Conservation (phyloP, 2,329 filamentous ascomycete genomes). For the Cryphonectria carpinicola region DNA sequence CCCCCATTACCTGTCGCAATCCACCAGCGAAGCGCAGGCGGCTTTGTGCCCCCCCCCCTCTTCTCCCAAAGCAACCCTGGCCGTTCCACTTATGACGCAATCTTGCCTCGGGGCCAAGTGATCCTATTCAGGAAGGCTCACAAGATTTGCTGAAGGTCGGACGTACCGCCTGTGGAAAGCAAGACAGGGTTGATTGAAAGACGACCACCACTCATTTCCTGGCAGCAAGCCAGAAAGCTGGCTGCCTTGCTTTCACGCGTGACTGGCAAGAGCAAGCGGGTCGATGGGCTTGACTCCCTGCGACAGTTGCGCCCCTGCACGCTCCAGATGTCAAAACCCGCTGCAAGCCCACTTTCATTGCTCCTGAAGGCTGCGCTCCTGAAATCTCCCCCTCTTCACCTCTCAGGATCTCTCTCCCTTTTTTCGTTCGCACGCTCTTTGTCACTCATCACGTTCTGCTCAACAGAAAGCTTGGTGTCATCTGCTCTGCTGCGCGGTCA, state of each 20-base stretch:
- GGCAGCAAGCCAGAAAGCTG: not conserved
- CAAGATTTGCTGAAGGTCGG: not conserved
- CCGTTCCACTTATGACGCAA: conserved; percentile 27
- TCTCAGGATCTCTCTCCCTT: conserved; percentile 7
- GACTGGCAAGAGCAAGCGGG: not conserved
- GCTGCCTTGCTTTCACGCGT: not conserved
- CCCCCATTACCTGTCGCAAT: not conserved
- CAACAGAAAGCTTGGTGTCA: not conserved
- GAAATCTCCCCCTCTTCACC: not conserved
- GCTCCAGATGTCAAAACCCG: conserved; percentile 6
- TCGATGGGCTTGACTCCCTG: not conserved
- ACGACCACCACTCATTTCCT: conserved; percentile 6
- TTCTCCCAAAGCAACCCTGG: conserved; percentile 4
- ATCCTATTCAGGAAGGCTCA: not conserved
- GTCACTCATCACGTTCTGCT: not conserved
- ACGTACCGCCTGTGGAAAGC: not conserved
- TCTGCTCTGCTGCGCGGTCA: not conserved
- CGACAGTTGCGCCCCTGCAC: conserved; percentile 6
- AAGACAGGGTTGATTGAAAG: conserved; percentile 4
- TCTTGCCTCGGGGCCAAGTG: conserved; percentile 14
- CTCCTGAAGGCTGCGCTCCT: not conserved
- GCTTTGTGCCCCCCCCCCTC: not conserved
- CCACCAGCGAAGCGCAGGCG: not conserved
- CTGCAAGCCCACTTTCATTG: conserved; percentile 1
- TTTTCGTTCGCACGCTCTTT: conserved; percentile 7